Evolutionary conservation across 1,139 yeast genomes (phyloP).

Genomic region (Fermentozyma sake): DNA sequence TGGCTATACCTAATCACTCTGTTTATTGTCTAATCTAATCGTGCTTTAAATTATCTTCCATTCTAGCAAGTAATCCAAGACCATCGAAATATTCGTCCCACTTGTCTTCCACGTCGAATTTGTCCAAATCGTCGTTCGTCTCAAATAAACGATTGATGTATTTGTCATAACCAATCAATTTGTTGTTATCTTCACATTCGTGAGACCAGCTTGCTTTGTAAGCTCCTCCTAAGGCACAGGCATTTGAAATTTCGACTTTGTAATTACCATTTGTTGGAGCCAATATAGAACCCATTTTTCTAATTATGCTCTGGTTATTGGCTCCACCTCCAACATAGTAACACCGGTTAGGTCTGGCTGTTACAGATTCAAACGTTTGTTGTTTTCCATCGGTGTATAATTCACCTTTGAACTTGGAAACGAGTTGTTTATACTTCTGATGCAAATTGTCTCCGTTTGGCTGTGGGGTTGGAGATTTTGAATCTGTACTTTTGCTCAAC

Average conservation of each 20-base stretch:
- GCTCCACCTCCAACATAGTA: constrained; percentile 91
- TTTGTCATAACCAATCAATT: constrained; percentile 38
- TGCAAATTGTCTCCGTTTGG: constrained; percentile 7
- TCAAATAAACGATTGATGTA: constrained; percentile 43
- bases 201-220: constrained; percentile 77
- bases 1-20: too few relatives aligned
- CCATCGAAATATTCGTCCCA: constrained; percentile 51
- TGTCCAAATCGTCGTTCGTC: constrained; percentile 41
- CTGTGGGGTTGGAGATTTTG: constrained; percentile 5
- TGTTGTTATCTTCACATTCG: constrained; percentile 29
- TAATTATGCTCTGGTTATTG: constrained; percentile 61
- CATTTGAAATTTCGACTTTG: constrained; percentile 76
- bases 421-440: constrained; percentile 21
- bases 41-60: constrained; percentile 31
- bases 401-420: constrained; percentile 31
- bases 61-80: constrained; percentile 46
- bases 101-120: constrained; percentile 34
- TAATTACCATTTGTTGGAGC: constrained; percentile 63
- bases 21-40: background rate
- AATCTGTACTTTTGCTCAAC: constrained; percentile 19
- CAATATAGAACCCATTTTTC: constrained; percentile 65
- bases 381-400: constrained; percentile 47
- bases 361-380: constrained; percentile 38
- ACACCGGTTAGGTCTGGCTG: constrained; percentile 62
- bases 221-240: constrained; percentile 95